Conservation (phyloP, 768 basidiomycete genomes). For the Podaxis sp. region DNA sequence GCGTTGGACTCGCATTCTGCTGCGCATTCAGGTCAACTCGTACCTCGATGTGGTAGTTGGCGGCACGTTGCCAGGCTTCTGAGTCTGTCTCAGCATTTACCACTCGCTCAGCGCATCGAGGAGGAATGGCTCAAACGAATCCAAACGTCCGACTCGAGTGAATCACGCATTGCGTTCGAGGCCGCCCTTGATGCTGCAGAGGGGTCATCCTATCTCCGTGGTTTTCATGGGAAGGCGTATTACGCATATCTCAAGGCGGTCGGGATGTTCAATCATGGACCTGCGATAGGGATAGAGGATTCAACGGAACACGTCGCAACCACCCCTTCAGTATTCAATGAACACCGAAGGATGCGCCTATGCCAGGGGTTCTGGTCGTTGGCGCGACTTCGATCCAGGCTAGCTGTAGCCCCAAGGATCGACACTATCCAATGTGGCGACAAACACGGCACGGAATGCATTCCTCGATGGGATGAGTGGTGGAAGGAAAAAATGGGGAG, state of each 20-base stretch:
- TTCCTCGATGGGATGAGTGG: not conserved
- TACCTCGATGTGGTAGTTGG: not conserved
- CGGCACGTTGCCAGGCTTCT: not conserved
- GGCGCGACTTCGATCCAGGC: not conserved
- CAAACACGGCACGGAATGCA: not conserved
- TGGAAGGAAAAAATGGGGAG: not conserved
- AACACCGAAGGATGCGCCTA: not conserved
- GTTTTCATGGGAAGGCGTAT: not conserved
- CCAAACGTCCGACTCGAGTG: not conserved
- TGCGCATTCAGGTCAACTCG: not conserved
- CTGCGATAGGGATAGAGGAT: not conserved
- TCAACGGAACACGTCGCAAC: not conserved
- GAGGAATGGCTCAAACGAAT: not conserved
- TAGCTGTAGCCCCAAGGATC: not conserved
- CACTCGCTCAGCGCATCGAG: not conserved
- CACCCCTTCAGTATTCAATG: not conserved
- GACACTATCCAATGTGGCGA: not conserved
- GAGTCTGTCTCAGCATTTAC: not conserved
- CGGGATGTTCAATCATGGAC: not conserved
- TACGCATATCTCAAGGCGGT: not conserved
- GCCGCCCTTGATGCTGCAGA: not conserved
- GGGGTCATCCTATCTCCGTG: not conserved
- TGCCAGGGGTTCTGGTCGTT: not conserved
- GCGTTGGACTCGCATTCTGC: not conserved
- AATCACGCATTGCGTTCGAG: not conserved